Conservation (phyloP, 768 basidiomycete species). For the Kwoniella bestiolae region DNA sequence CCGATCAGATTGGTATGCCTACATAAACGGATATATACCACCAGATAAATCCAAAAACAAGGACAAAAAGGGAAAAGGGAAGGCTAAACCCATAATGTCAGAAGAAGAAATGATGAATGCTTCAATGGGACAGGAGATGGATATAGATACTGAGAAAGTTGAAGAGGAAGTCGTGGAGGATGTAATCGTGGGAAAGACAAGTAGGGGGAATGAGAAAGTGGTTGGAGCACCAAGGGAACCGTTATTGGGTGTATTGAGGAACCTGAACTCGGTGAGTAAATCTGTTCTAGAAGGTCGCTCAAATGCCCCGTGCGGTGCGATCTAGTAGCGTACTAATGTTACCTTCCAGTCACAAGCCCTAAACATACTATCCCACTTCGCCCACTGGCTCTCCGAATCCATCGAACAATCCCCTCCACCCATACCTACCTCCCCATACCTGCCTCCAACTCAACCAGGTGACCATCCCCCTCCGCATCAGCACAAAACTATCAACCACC, state of each 20-base stretch:
- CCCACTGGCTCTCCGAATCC: conserved; percentile 20
- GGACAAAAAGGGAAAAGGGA: conserved; percentile 16
- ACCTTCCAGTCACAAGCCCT: conserved; percentile 23
- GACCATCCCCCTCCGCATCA: neutral
- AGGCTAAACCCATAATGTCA: conserved; percentile 11
- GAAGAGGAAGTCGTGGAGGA: conserved; percentile 27
- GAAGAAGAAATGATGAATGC: conserved; percentile 43
- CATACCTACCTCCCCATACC: conserved; percentile 3
- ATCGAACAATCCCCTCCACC: conserved; percentile 24
- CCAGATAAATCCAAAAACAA: conserved; percentile 1
- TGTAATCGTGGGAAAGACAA: conserved; percentile 19
- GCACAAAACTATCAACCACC: conserved; percentile 18
- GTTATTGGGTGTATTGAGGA: conserved; percentile 30
- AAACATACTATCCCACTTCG: conserved; percentile 20
- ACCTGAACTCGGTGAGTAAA: conserved; percentile 37
- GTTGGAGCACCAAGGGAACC: conserved; percentile 40
- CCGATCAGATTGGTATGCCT: conserved; percentile 33
- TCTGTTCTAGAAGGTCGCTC: no score
- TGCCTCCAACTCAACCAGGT: conserved; percentile 18
- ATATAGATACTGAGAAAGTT: conserved; percentile 16
- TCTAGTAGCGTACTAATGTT: no score
- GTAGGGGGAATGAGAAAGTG: conserved; percentile 28
- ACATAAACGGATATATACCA: conserved; percentile 30
- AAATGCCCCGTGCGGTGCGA: no score
- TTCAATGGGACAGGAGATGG: conserved; percentile 2